Base-by-base conservation (phyloP, 202 grass and related monocot genomes). In the Eragrostis tef region DNA sequence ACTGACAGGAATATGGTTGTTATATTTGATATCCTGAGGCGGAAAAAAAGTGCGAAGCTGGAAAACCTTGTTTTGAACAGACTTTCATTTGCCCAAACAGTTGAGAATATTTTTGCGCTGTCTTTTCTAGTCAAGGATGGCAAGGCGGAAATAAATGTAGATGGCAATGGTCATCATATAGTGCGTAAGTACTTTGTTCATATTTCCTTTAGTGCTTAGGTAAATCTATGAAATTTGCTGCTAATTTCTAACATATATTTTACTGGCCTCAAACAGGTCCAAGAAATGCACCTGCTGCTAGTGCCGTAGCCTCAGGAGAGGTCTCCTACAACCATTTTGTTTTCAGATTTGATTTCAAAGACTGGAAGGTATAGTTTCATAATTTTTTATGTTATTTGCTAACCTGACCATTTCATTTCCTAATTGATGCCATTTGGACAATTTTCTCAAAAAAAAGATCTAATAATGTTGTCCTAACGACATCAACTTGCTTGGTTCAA, bases 61-160 rank as follows among this genome's bases (percentile, higher is more conserved):
- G 92, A 95, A 86, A 90, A 81, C 56, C 81, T 98, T 85, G 89
- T 95, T 52, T 86, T 98, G 78, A 95, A 98, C 67, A 91, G 92
- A 61, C 69, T 73, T 64, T 93, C 96, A 24, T 98, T 98, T 81
- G 92, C 96, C 24, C 92, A 95, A 77, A 95, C 92, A 5, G 87
- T 98, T 26, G 96, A 98, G 75, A 98, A 98, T 75, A 84, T 98
- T 63, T 98, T 98, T 85, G 92, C 92, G 0, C 53, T 95, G 31
- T 98, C 96, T 74, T 98, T 98, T 85, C 63, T 98, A 59, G 96
- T 98, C 50, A 98, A 98, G 86, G 92, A 93, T 91, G 96, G 96
- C 24, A 87, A 92, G 46, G 96, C 89, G 39, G 88, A 91, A 88
- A 91, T 98, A 78, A 88, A 74, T 10, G 56, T 95, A 70, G 87